Base-by-base conservation (phyloP, 2,329 filamentous ascomycete genomes). In the Nemania bipapillata region DNA sequence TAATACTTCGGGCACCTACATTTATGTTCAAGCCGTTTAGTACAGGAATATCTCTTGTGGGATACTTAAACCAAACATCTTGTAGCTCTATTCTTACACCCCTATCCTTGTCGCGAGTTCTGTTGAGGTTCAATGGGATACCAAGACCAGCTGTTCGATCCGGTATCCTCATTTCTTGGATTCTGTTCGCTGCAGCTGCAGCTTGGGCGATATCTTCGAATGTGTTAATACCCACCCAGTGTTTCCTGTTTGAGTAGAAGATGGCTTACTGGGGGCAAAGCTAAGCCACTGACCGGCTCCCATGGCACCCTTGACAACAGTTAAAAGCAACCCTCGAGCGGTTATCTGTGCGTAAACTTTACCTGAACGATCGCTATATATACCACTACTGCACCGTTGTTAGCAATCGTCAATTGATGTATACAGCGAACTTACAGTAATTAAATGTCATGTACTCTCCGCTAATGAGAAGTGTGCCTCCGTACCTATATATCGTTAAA, bases 281-380 rank as follows among this genome's bases (percentile, higher is more conserved):
- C 87, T 88, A 60, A 93, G 86, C 74, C 89, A 88, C 71, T 91
- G 87, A 0, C 90, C 91, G 0, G 90, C 89, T 0, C 85, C 84
- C 76, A 93, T 90, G 3, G 88, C 89, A 3, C 90, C 77, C 76
- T 78, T 28, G 15, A 30, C 22, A 11, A 40, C 4, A 50, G 57
- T 66, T 54, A 69, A 0, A 26, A 42, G 30, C 8, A n/a, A 6
- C 3, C 24, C 35, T 8, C 8, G 12, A 47, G 32, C 20, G 9
- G 17, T 2, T 20, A 2, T 56, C 7, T 3, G 26, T 32, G 12
- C 22, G 15, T 20, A 26, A 30, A 47, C 66, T 72, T n/a, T 65
- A 76, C 89, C 72, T 92, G 87, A 17, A 92, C 86, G 12, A 91
- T 84, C 0, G 89, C 87, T 75, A 91, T 89, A 77, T 91, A 92